Base-by-base conservation (phyloP, 192 early-diverging fungal species). In the Mortierella hygrophila region DNA sequence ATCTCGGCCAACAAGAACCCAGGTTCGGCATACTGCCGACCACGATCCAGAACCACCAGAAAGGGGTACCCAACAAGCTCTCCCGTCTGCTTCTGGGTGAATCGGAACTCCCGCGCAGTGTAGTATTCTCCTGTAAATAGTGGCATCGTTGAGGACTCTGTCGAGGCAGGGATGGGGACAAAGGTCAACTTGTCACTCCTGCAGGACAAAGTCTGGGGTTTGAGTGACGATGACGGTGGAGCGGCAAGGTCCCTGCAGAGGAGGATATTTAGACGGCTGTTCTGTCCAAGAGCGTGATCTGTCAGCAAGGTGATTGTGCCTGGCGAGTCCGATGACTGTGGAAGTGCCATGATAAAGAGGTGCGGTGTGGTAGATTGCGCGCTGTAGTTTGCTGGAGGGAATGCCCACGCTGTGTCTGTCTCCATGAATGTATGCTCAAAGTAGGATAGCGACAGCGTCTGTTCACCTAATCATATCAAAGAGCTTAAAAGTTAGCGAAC, bases 1-100 rank as follows among this genome's bases (percentile, higher is more conserved):
- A 88, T 79, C 40, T 93, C 83, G 15, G 79, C 81, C 13, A 92
- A 32, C 20, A 93, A 40, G 68, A 92, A 93, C 3, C 89, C 89
- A 26, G 42, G 18, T 4, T 80, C 81, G 23, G 74, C 49, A 23
- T 41, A 26, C 38, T 35, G n/a, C 23, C 79, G 70, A 40, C 87
- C 76, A 18, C 84, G 69, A 81, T 92, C 82, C 38, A 85, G 55
- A 13, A 93, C 44, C 47, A 55, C 86, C 82, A 70, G 69, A 76
- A 38, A 90, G 77, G 37, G 88, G 65, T 54, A 80, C 7, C 52
- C 73, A 42, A 8, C 83, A 60, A 52, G 74, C 40, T 44, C 69
- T 55, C 32, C 68, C 68, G 35, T 86, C 81, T 55, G 81, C 80
- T 32, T 70, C 9, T 77, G 79, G 1, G 40, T 18, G 29, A 74